These are phyloP conservation scores for Populus hybrid DNA, from an alignment of 441 rosid genomes.

Conservation along the genomic window DNA sequence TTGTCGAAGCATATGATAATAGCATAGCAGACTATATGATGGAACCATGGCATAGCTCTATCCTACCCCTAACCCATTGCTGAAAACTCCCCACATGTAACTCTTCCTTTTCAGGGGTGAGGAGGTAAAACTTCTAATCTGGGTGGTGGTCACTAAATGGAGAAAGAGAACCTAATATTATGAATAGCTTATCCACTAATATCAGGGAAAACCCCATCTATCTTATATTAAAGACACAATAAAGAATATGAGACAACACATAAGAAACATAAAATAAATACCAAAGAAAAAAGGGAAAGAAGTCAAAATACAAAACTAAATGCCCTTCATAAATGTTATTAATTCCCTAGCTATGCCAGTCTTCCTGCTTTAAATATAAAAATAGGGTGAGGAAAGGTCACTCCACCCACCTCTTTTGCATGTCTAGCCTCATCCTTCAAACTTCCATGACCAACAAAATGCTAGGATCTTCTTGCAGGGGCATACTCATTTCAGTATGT, in stretches of 20 bases:
- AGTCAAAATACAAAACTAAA: background rate
- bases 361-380: conserved; percentile 12
- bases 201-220: conserved; percentile 3
- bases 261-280: conserved; percentile 2
- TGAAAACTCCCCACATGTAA: background rate
- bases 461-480: conserved; percentile 18
- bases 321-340: conserved; percentile 10
- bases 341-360: conserved; percentile 10
- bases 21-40: background rate
- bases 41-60: background rate
- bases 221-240: conserved; percentile 4
- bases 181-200: background rate
- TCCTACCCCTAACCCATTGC: background rate
- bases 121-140: background rate
- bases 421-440: conserved; percentile 16
- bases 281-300: background rate
- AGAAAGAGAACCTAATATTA: background rate
- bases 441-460: conserved; percentile 17
- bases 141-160: background rate
- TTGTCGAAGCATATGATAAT: background rate
- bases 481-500: conserved; percentile 10
- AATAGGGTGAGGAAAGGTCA: conserved; percentile 13
- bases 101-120: background rate
- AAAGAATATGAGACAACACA: background rate
- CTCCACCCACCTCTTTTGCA: conserved; percentile 36